Base-by-base conservation (phyloP, 2,329 filamentous ascomycete species). In the Botrytis galanthina region DNA sequence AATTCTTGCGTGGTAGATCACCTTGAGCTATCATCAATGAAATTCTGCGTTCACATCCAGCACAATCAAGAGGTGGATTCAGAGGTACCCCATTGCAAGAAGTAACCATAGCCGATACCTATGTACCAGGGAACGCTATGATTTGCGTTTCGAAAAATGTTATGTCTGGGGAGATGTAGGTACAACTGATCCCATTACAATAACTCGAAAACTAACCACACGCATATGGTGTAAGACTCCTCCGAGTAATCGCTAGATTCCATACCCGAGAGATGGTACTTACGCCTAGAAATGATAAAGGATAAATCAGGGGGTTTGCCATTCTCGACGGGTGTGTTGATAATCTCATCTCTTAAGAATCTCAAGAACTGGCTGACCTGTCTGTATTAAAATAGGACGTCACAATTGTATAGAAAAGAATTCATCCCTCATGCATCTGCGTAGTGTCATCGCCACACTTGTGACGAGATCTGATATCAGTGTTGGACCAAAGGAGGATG, bases 1-100 rank as follows among this genome's bases (percentile, higher is more conserved):
- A 1, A 9, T 51, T 35, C 29, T 51, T 35, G 10, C 9, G 4
- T 26, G 29, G 7, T 51, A 35, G 35, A 12, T 35, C 62, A 76
- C 22, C 73, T 78, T 22, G 72, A 75, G 68, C 63, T 9, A 70
- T 75, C 35, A 77, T 77, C 46, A 74, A 75, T 35, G 70, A 77
- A 70, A 39, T 54, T 8, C 54, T 77, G 18, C 66, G 75, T 26
- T 70, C 77, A 18, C 73, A 73, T 59, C 73, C 73, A n/a, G 74
- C 73, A 1, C 59, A 71, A 4, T n/a, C 57, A 20, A 75, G 74
- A 57, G 51, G 37, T 3, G 59, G 81, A 8, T 80, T 80, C 61
- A 77, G 83, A 2, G 75, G 81, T 46, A 83, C 82, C 4, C 81
- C 83, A 10, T 39, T 80, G 0, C 76, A 81, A 29, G 83, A 83